Base-by-base conservation (phyloP, 352 stramenopile species). In the Peronospora tabacina region DNA sequence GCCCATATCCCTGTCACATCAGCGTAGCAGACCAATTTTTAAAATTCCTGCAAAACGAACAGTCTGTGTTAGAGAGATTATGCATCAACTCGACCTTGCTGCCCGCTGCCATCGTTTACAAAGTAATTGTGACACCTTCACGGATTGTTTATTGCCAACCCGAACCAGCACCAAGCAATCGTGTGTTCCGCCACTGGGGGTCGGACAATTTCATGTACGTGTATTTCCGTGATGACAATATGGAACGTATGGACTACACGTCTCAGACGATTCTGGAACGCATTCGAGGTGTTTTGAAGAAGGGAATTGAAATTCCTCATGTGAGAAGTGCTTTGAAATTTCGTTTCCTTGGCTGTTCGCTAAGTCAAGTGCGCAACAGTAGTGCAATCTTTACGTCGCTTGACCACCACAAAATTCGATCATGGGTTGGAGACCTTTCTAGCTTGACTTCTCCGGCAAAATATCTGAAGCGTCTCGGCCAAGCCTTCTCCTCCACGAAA, bases 221-320 rank as follows among this genome's bases (percentile, higher is more conserved):
- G 26, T 85, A 90, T 48, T 90, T 90, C 29, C 77, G 80, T 7
- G 80, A 90, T 50, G 80, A 90, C 51, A 86, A 84, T 32, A 78
- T 75, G 48, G 75, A 88, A 41, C 68, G 74, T 9, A 55, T 88
- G 28, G 75, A 90, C 10, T 86, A 82, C 49, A 64, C 58, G 0
- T 63, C 76, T 30, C 7, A 13, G 9, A 44, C 39, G 1, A 66
- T 87, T 36, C 49, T 75, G 30, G 10, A 49, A 33, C 58, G 66
- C 15, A 64, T 88, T 35, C 61, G 59, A 17, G 68, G 44, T 20
- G 52, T 81, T 13, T 66, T 83, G 48, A 43, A 46, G 17, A 53
- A 58, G 20, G 71, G 72, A 5, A 76, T 83, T 37, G 52, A 46
- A 11, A 47, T 83, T 49, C 60, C 66, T 17, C 44, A 74, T 24